These are phyloP conservation scores for Penicillium samsonianum DNA, from an alignment of 495 filamentous ascomycete genomes.

Conservation along the genomic window DNA sequence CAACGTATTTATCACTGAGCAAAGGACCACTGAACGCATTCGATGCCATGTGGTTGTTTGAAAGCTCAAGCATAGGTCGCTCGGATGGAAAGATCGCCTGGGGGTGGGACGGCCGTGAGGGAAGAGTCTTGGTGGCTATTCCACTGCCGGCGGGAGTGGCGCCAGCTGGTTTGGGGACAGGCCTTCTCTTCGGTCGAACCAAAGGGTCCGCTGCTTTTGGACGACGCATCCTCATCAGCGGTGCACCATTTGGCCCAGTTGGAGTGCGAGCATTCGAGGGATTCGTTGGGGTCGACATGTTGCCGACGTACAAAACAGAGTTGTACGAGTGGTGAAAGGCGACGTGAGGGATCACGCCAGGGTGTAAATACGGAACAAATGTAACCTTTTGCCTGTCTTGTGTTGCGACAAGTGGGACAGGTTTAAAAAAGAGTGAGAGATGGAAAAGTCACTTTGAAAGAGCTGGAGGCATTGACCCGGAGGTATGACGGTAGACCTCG, in stretches of 20 bases:
- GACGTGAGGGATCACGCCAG: background rate
- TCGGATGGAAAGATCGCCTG: slow-evolving; percentile 17
- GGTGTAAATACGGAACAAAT: background rate
- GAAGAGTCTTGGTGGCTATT: slow-evolving; percentile 28
- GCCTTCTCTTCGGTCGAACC: slow-evolving; percentile 61
- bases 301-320: slow-evolving; percentile 7
- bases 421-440: background rate
- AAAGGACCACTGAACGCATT: slow-evolving; percentile 64
- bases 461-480: background rate
- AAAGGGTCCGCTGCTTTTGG: slow-evolving; percentile 65
- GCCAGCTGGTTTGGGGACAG: slow-evolving; percentile 32
- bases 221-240: slow-evolving; percentile 44
- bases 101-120: slow-evolving; percentile 26
- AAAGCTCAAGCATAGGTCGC: slow-evolving; percentile 17
- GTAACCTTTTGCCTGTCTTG: background rate
- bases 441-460: background rate
- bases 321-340: background rate
- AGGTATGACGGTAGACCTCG: slow-evolving; percentile 3
- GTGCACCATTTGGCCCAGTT: slow-evolving; percentile 38
- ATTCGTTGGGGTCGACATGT: slow-evolving; percentile 42
- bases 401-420: background rate
- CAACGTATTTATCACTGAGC: slow-evolving; percentile 51
- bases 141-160: slow-evolving; percentile 19
- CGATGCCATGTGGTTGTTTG: slow-evolving; percentile 40
- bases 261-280: slow-evolving; percentile 33